Conservation (phyloP, 1,284 basidiomycete genomes). For the Ceratorhiza oryzae-sativae region DNA sequence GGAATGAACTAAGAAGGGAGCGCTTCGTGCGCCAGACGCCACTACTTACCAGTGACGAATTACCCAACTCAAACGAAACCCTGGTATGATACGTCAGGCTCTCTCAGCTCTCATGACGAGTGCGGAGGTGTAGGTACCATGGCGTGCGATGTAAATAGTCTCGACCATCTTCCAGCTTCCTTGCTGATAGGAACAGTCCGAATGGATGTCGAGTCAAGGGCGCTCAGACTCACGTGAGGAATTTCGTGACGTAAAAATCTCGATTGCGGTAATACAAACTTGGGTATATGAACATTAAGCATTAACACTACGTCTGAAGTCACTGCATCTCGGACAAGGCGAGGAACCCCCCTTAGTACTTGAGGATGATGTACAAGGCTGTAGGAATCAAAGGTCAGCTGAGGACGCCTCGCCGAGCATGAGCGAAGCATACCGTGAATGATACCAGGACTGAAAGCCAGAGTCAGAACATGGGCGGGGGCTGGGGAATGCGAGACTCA, state of each 20-base stretch:
- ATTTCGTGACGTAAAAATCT: constrained; percentile 25
- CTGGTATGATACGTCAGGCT: constrained; percentile 52
- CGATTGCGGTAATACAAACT: constrained; percentile 13
- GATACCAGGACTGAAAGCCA: constrained; percentile 25
- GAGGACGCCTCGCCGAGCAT: neutral
- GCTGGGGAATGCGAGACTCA: neutral
- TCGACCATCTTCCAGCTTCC: constrained; percentile 57
- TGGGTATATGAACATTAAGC: constrained; percentile 35
- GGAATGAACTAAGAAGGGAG: constrained; percentile 3
- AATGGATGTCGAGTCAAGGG: constrained; percentile 14
- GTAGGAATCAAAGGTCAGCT: neutral
- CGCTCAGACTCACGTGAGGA: constrained; percentile 49
- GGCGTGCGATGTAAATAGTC: constrained; percentile 80
- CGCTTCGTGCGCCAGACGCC: neutral
- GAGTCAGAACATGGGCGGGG: neutral
- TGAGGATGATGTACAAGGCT: constrained; percentile 38
- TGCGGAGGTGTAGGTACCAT: constrained; percentile 61
- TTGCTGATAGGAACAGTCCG: neutral
- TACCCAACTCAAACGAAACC: constrained; percentile 77
- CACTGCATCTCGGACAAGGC: neutral
- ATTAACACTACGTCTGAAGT: constrained; percentile 4
- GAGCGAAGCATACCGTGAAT: constrained; percentile 29
- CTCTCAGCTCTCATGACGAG: constrained; percentile 17
- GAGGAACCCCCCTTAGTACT: constrained; percentile 9
- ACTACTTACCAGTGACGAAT: constrained; percentile 64